These are phyloP conservation scores for Ruellia speciosa DNA, from an alignment of 305 asterid species.

Conservation along the genomic window DNA sequence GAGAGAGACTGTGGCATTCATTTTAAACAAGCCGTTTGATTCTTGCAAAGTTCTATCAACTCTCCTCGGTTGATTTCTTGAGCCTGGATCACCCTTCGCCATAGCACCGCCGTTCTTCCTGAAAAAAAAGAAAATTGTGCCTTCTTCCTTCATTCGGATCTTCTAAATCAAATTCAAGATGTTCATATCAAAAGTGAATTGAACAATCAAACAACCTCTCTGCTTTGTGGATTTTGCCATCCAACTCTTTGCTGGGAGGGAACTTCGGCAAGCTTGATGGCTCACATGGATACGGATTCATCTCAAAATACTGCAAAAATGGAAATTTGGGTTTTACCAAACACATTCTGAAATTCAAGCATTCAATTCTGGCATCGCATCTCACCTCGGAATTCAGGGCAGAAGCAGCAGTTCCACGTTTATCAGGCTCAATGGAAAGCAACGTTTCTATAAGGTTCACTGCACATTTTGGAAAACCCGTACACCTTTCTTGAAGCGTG, in stretches of 20 bases:
- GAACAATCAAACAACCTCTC: constrained; percentile 50
- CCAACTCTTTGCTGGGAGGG: constrained; percentile 93
- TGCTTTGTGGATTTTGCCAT: constrained; percentile 70
- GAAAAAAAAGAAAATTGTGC: background rate
- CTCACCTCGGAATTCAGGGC: constrained; percentile 69
- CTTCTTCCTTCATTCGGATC: background rate
- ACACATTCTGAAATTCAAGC: background rate
- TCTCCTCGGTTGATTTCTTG: too few species aligned
- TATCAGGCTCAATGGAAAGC: constrained; percentile 62
- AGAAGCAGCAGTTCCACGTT: constrained; percentile 65
- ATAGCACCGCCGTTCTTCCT: too few species aligned
- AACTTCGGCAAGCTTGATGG: constrained; percentile 70
- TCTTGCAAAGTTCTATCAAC: too few species aligned
- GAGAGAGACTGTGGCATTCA: background rate
- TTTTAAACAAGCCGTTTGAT: too few species aligned
- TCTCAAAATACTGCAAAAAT: constrained; percentile 51
- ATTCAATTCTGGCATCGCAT: background rate
- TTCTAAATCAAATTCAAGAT: background rate
- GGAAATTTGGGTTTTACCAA: background rate
- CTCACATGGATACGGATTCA: constrained; percentile 74
- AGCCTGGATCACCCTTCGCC: too few species aligned
- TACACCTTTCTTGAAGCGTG: constrained; percentile 68
- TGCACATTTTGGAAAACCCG: constrained; percentile 64
- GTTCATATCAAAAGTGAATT: background rate
- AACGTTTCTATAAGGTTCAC: constrained; percentile 56